Percentiles rank a stretch among this genome's conserved stretches.
Evolutionary conservation across 1,284 basidiomycete genomes (phyloP).

Genomic region (Tausonia pullulans): DNA sequence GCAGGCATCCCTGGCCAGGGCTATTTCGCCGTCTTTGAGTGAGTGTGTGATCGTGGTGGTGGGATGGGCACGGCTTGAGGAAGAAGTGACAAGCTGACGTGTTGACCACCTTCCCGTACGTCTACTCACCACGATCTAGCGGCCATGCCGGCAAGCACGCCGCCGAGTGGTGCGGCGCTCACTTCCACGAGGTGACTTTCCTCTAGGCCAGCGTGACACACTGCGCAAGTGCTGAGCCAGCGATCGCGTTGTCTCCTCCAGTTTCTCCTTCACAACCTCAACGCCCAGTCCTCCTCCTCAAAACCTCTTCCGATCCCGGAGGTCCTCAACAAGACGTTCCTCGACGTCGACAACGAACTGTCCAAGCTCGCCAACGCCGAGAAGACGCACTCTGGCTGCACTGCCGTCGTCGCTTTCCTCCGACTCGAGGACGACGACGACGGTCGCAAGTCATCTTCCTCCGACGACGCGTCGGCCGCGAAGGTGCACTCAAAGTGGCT

Average conservation of each 20-base stretch:
- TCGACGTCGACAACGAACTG: conserved; percentile 72
- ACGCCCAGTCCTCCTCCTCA: background rate
- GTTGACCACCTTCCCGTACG: too few species aligned
- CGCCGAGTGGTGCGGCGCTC: conserved; percentile 94
- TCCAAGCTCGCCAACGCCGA: conserved; percentile 72
- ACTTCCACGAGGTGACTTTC: conserved; percentile 75
- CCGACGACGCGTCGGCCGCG: conserved; percentile 7
- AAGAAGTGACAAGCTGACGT: background rate
- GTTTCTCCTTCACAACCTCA: conserved; percentile 44
- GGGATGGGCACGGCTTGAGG: background rate
- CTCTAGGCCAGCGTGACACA: background rate
- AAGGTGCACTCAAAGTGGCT: conserved; percentile 1
- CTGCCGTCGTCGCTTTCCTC: conserved; percentile 92
- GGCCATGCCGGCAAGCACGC: conserved; percentile 98
- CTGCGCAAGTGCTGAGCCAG: background rate
- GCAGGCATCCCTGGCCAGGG: conserved; percentile 83
- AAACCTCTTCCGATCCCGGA: conserved; percentile 57
- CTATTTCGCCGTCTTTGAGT: conserved; percentile 94
- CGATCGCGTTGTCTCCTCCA: conserved; percentile 32
- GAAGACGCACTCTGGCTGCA: conserved; percentile 92
- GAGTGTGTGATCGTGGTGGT: conserved; percentile 18
- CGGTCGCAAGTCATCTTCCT: background rate
- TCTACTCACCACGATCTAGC: conserved; percentile 20
- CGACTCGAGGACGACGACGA: conserved; percentile 66
- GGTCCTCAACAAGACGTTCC: conserved; percentile 84